Base-by-base conservation (phyloP, 2,329 filamentous ascomycete species). In the Diaporthe batatas region DNA sequence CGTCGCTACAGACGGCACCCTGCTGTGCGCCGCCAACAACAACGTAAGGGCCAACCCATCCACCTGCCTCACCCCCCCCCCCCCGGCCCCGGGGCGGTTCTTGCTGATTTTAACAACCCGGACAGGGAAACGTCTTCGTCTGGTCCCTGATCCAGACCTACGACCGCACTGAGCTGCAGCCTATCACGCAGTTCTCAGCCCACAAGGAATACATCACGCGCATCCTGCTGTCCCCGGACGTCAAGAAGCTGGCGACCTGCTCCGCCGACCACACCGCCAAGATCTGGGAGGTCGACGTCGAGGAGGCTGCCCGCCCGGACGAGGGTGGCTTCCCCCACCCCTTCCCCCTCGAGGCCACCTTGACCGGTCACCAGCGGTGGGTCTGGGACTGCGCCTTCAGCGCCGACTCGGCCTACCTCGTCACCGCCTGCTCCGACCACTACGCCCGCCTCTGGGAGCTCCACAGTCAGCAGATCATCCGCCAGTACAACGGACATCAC, bases 311-410 rank as follows among this genome's bases (percentile, higher is more conserved):
- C 36, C 71, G 73, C 54, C 75, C 78, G n/a, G 82, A 84, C 59
- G 79, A 81, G 23, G 83, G 84, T 44, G 71, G 65, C 39, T 39
- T 44, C 53, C 82, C 86, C 11, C 89, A 87, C 81, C 92, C 87
- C 54, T 96, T 94, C 77, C 93, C 92, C 12, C 89, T 97, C 25
- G 94, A 98, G 82, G 95, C 94, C 3, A 97, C 94, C 1, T 89
- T 98, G 1, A 93, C 93, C 29, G 94, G 93, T 70, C 95, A 98
- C 83, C 95, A 98, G 84, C 91, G 95, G 70, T 98, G 95, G 95
- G 95, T 98, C 0, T 98, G 95, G 95, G 95, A 98, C 82, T 98
- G 95, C 79, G 95, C 95, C 0, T 98, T 98, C 83, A 96, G 93
- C 75, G 95, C 95, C 34, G 95, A 98, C 81, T 95, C 92, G 44